Percentiles rank a stretch among this genome's conserved stretches.
phyloP scores from a whole-genome alignment of 257 asterid species.

The Solanum bulbocastanum region DNA sequence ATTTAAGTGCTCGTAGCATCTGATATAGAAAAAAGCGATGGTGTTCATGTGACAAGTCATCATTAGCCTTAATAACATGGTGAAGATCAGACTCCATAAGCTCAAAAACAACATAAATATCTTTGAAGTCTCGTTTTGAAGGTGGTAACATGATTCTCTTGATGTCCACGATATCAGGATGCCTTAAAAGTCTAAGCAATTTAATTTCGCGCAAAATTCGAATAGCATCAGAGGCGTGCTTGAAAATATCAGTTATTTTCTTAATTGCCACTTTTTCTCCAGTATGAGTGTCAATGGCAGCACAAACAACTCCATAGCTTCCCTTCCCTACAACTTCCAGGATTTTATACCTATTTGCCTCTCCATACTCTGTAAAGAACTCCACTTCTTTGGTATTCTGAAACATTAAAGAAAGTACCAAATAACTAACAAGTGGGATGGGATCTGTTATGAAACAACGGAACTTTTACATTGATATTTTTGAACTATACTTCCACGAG shows the following conservation, averaged over 20 bases:
- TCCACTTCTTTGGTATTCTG: conserved; percentile 61
- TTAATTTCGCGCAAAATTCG: conserved; percentile 82
- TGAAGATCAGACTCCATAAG: conserved; percentile 98
- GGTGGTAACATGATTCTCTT: conserved; percentile 89
- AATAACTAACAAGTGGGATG: neutral
- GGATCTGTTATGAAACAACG: neutral
- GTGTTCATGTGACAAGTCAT: conserved; percentile 84
- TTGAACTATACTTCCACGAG: neutral
- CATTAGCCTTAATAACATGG: conserved; percentile 93
- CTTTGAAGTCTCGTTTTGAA: conserved; percentile 73
- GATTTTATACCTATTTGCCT: conserved; percentile 73
- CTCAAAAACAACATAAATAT: conserved; percentile 84
- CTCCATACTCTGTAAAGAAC: conserved; percentile 80
- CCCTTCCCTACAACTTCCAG: conserved; percentile 86
- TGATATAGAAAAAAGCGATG: conserved; percentile 89
- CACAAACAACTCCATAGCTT: conserved; percentile 93
- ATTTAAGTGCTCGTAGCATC: conserved; percentile 81
- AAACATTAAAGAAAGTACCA: conserved; percentile 6
- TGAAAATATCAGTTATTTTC: conserved; percentile 78
- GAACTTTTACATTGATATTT: neutral
- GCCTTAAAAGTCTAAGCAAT: conserved; percentile 76
- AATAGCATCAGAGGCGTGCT: conserved; percentile 80
- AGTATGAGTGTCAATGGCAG: conserved; percentile 82
- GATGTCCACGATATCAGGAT: conserved; percentile 90
- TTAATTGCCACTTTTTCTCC: conserved; percentile 89